Conservation (phyloP, 2,329 filamentous ascomycete genomes). For the Colletotrichum scovillei region DNA sequence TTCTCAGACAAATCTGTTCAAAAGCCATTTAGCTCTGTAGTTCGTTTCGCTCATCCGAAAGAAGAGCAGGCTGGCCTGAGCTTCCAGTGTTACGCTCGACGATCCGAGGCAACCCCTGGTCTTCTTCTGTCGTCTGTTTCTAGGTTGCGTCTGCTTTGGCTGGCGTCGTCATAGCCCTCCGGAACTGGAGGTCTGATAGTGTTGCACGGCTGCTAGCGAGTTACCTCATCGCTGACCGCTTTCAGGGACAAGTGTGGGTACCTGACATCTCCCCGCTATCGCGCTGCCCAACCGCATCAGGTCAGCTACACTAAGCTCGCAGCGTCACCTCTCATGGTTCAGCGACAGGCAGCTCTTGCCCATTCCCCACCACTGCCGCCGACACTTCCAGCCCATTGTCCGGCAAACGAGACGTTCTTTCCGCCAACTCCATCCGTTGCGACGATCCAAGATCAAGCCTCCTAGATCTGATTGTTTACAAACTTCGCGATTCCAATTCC, state of each 20-base stretch:
- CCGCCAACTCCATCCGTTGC: conserved; percentile 20
- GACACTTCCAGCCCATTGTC: conserved; percentile 30
- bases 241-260: conserved; percentile 15
- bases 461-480: not conserved
- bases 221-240: conserved; percentile 17
- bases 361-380: conserved; percentile 33
- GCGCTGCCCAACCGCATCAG: conserved; percentile 25
- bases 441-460: conserved; percentile 11
- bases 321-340: conserved; percentile 29
- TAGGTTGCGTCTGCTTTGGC: conserved; percentile 19
- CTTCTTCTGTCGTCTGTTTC: conserved; percentile 1
- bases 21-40: not conserved
- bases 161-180: conserved; percentile 35
- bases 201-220: conserved; percentile 27
- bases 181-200: conserved; percentile 26
- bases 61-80: not conserved
- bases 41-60: not conserved
- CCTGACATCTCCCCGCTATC: conserved; percentile 16
- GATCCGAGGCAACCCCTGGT: conserved; percentile 8
- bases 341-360: conserved; percentile 30
- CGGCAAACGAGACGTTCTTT: conserved; percentile 25
- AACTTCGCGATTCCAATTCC: not conserved
- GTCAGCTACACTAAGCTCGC: conserved; percentile 26
- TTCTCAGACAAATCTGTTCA: not conserved
- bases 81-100: not conserved